Conservation (phyloP, 2,329 filamentous ascomycete species). For the Aspergillus udagawae region DNA sequence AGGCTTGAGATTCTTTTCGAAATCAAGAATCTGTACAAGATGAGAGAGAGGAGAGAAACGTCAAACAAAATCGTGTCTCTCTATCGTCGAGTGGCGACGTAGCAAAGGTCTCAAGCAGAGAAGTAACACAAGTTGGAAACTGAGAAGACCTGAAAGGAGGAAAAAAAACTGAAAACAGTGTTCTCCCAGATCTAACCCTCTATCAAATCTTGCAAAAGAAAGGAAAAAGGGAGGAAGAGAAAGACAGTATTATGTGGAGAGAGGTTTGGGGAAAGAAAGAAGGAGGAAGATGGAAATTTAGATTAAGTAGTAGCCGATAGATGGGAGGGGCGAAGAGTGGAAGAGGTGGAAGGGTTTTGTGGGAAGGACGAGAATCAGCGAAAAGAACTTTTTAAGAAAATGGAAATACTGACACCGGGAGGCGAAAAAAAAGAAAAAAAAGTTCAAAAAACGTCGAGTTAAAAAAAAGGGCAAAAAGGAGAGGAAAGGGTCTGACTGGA, state of each 20-base stretch:
- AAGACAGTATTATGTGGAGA: background rate
- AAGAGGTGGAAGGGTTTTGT: conserved; percentile 7
- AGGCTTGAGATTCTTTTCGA: conserved; percentile 9
- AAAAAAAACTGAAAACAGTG: conserved; percentile 19
- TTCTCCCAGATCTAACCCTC: conserved; percentile 25
- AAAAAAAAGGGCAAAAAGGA: background rate
- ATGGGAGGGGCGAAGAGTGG: conserved; percentile 9
- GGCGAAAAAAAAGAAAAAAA: conserved; percentile 20
- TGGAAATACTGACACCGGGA: conserved; percentile 19
- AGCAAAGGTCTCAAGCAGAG: conserved; percentile 1
- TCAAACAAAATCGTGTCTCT: conserved; percentile 17
- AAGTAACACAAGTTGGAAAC: conserved; percentile 11
- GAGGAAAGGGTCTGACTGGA: conserved; percentile 2
- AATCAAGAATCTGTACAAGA: conserved; percentile 14
- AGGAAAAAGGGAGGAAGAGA: conserved; percentile 13
- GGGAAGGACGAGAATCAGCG: conserved; percentile 12
- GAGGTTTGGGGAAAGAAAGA: conserved; percentile 5
- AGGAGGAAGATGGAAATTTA: conserved; percentile 13
- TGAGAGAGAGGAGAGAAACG: conserved; percentile 22
- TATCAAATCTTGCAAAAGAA: conserved; percentile 19
- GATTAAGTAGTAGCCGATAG: conserved; percentile 12
- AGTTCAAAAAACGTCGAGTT: conserved; percentile 5
- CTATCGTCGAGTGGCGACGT: conserved; percentile 20
- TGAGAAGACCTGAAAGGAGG: conserved; percentile 23
- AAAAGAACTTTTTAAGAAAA: conserved; percentile 3